These are phyloP conservation scores for Ganoderma meredithae DNA, from an alignment of 1,284 basidiomycete genomes.

Conservation along the genomic window DNA sequence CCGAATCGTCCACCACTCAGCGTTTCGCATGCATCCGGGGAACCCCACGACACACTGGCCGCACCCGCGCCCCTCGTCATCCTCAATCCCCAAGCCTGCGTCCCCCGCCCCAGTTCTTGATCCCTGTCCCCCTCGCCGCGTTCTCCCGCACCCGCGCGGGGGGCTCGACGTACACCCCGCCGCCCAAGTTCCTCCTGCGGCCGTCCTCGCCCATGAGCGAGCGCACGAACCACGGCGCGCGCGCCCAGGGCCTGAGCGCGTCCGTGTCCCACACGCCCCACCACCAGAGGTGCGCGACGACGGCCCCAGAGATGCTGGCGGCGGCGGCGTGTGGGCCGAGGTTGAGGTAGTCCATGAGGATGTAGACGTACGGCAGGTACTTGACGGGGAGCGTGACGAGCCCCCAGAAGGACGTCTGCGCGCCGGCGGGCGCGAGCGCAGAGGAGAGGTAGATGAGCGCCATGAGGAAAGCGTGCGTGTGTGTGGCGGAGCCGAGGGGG, in stretches of 20 bases:
- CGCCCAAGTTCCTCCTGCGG: conserved; percentile 31
- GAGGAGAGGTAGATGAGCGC: conserved; percentile 76
- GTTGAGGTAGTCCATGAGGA: conserved; percentile 75
- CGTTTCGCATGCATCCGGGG: background rate
- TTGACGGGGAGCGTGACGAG: conserved; percentile 72
- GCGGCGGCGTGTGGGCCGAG: conserved; percentile 68
- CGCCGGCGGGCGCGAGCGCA: conserved; percentile 67
- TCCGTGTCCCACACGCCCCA: conserved; percentile 63
- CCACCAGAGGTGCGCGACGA: conserved; percentile 85
- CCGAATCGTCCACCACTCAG: background rate
- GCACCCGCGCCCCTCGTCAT: background rate
- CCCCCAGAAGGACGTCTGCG: conserved; percentile 78
- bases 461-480: conserved; percentile 73
- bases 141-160: conserved; percentile 37
- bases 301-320: conserved; percentile 68
- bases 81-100: conserved; percentile 45
- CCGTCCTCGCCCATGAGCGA: conserved; percentile 42
- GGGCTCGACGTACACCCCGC: conserved; percentile 44
- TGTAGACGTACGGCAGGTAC: conserved; percentile 81
- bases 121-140: conserved; percentile 36
- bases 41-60: background rate
- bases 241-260: conserved; percentile 36
- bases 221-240: conserved; percentile 50
- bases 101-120: conserved; percentile 51
- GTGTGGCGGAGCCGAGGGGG: conserved; percentile 65